Conservation (phyloP, 768 basidiomycete species). For the Calocybe indica region DNA sequence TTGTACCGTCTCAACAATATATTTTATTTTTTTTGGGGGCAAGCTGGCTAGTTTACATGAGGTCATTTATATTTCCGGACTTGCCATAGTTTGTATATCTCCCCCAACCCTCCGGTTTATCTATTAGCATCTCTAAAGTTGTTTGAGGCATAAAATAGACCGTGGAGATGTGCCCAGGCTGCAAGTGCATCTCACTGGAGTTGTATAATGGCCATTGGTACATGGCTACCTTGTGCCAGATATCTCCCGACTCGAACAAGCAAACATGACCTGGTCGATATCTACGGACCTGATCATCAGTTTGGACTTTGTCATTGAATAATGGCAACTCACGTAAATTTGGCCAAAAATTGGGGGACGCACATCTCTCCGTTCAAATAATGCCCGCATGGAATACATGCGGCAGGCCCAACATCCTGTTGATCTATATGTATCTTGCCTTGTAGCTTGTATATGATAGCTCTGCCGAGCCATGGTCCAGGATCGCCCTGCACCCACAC, state of each 20-base stretch:
- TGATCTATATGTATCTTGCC: conserved; percentile 7
- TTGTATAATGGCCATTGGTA: not conserved
- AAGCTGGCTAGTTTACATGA: no score
- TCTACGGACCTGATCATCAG: not conserved
- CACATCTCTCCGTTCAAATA: conserved; percentile 10
- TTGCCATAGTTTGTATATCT: not conserved
- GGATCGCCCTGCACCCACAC: conserved; percentile 5
- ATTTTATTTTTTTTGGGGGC: no score
- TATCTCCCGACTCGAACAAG: conserved; percentile 5
- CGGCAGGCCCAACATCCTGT: conserved; percentile 5
- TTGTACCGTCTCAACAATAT: no score
- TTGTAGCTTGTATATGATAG: conserved; percentile 11
- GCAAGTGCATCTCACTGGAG: no score
- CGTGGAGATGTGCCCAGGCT: conserved; percentile 7
- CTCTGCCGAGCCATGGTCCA: conserved; percentile 6
- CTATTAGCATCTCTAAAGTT: not conserved
- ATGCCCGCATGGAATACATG: conserved; percentile 2
- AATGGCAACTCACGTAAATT: conserved; percentile 7
- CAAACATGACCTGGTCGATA: conserved; percentile 8
- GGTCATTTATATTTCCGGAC: no score
- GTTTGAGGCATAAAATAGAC: conserved; percentile 9
- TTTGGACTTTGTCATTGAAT: not conserved
- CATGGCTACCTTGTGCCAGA: conserved; percentile 9
- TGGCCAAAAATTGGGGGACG: conserved; percentile 6
- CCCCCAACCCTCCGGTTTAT: not conserved